phyloP scores from a whole-genome alignment of 306 rosid genomes.

The Prunus padus region DNA sequence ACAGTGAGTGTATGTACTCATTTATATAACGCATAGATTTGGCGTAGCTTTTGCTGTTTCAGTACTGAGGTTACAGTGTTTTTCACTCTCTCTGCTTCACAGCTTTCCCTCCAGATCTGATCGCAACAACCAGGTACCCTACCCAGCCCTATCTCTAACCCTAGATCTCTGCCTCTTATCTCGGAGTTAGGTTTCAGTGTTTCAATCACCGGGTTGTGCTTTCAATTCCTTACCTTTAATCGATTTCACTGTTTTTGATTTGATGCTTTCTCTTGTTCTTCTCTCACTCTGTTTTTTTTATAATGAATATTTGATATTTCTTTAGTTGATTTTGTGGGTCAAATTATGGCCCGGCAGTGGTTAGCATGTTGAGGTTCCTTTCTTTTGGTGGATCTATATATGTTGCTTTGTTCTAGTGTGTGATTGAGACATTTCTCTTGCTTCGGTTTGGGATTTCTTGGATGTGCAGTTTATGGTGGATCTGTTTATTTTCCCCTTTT shows the following conservation, averaged over 20 bases:
- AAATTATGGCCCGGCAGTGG: neutral
- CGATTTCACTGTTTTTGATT: conserved; percentile 6
- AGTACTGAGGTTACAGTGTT: neutral
- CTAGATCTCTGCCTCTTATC: conserved; percentile 21
- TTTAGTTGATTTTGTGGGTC: neutral
- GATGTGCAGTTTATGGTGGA: neutral
- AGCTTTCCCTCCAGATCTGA: conserved; percentile 33
- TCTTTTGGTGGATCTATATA: conserved; percentile 29
- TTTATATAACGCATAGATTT: neutral
- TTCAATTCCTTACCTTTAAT: conserved; percentile 1
- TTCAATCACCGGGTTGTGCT: neutral
- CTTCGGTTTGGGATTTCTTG: conserved; percentile 1
- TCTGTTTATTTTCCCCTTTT: conserved; percentile 4
- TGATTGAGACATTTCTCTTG: conserved; percentile 23
- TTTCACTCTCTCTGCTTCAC: conserved; percentile 12
- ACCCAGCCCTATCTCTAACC: conserved; percentile 3
- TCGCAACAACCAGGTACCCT: conserved; percentile 32
- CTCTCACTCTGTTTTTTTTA: neutral
- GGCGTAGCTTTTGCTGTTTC: neutral
- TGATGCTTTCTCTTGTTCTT: neutral
- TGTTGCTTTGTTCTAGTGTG: neutral
- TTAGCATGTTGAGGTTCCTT: neutral
- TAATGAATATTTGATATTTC: neutral
- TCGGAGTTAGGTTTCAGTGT: conserved; percentile 13
- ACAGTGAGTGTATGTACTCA: neutral